Conservation (phyloP, 2,329 filamentous ascomycete species). For the Fusarium annulatum region DNA sequence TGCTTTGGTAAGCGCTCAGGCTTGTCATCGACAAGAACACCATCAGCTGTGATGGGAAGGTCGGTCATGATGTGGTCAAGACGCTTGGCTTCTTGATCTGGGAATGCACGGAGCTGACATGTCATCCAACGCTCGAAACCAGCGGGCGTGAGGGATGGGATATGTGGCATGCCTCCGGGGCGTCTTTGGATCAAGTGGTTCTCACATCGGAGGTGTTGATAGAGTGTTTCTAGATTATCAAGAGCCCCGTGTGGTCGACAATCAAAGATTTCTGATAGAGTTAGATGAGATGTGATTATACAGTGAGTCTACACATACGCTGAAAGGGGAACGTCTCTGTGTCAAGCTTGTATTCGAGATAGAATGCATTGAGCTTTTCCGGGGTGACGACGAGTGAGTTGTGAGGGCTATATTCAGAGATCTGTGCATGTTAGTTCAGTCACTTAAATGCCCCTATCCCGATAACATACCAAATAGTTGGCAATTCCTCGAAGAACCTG, state of each 20-base stretch:
- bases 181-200: conserved; percentile 73
- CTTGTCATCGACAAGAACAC: conserved; percentile 69
- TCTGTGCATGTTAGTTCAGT: conserved; percentile 38
- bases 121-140: conserved; percentile 80
- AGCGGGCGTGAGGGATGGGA: conserved; percentile 73
- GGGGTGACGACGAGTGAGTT: conserved; percentile 75
- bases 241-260: conserved; percentile 44
- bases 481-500: conserved; percentile 81
- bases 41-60: conserved; percentile 71
- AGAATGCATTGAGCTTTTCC: conserved; percentile 79
- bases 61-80: conserved; percentile 74
- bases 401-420: conserved; percentile 47
- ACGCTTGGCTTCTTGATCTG: conserved; percentile 78
- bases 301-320: conserved; percentile 56
- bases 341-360: conserved; percentile 71
- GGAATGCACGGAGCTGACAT: conserved; percentile 78
- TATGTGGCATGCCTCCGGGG: conserved; percentile 62
- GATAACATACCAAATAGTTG: conserved; percentile 71
- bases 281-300: conserved; percentile 2
- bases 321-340: conserved; percentile 76
- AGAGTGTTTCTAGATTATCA: conserved; percentile 59
- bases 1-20: conserved; percentile 83
- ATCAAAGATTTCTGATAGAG: conserved; percentile 63
- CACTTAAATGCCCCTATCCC: too few relatives aligned
- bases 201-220: conserved; percentile 63